Conservation (phyloP, 257 asterid species). For the Henckelia pumila region DNA sequence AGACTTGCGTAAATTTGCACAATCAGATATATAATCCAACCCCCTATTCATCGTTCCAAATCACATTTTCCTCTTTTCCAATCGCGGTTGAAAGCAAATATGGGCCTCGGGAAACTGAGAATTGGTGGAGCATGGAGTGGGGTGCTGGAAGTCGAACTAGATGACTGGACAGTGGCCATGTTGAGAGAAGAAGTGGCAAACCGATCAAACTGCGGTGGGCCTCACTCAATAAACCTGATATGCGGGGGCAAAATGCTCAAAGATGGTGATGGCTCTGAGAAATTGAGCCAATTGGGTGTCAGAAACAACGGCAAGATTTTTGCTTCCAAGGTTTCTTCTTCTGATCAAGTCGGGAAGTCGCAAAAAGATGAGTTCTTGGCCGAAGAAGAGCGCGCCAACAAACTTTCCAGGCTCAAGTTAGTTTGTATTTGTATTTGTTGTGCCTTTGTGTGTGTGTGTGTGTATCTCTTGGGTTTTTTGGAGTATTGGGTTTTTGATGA, state of each 20-base stretch:
- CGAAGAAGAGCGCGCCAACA: slow-evolving; percentile 79
- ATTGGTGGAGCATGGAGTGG: slow-evolving; percentile 96
- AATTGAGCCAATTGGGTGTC: slow-evolving; percentile 71
- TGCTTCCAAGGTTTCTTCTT: slow-evolving; percentile 61
- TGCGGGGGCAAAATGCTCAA: slow-evolving; percentile 63
- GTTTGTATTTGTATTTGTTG: slow-evolving; percentile 21
- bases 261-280: slow-evolving; percentile 63
- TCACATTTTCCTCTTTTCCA: not conserved
- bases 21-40: not conserved
- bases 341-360: slow-evolving; percentile 60
- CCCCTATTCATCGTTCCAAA: not conserved
- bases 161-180: slow-evolving; percentile 75
- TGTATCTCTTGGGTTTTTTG: not conserved
- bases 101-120: slow-evolving; percentile 61
- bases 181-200: slow-evolving; percentile 65
- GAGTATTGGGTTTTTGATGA: slow-evolving; percentile 17
- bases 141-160: slow-evolving; percentile 66
- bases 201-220: slow-evolving; percentile 55
- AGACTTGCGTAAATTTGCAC: not conserved
- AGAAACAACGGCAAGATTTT: slow-evolving; percentile 71
- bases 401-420: slow-evolving; percentile 70
- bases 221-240: slow-evolving; percentile 60
- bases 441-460: not conserved
- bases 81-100: slow-evolving; percentile 10
- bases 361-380: slow-evolving; percentile 65